Base-by-base conservation (phyloP, 352 stramenopile species). In the Pythium vanterpoolii region DNA sequence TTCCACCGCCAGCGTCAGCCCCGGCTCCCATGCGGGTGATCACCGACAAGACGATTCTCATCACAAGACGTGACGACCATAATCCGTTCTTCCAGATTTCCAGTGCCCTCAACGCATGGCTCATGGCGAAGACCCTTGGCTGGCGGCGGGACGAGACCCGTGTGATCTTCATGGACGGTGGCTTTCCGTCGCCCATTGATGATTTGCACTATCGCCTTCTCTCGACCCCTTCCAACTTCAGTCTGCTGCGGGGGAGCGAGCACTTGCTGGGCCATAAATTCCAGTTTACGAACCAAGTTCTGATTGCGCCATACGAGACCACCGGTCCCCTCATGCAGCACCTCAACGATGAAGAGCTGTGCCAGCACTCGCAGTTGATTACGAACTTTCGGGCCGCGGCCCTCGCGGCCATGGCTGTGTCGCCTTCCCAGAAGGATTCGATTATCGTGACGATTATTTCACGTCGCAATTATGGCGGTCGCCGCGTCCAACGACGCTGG, bases 321-420 rank as follows among this genome's bases (percentile, higher is more conserved):
- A 74, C 60, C 0, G 80, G 83, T 0, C 77, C 78, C 0, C 77
- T 90, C 67, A 89, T 90, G 73, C 69, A 86, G 58, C 83, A 92
- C 42, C 50, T 92, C 36, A 64, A 92, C 51, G 64, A 90, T 38
- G 51, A 70, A 7, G 76, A 92, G 44, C 75, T 77, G 34, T 92
- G 83, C 51, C 62, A 66, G 28, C 61, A 75, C 13, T 87, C 74
- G 27, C 50, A 77, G 42, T n/a, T 92, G 27, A 51, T 90, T 31
- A 60, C 56, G 6, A 55, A 71, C 2, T 92, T 92, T 49, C 80
- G 80, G 2, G 27, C 45, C 3, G 46, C 56, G 16, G 48, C 48
- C 1, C 18, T 72, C 7, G 26, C 18, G 1, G 58, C 54, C 8
- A 59, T 60, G 31, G 51, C 16, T 10, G 4, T 43, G 23, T 21